Evolutionary conservation across 768 basidiomycete genomes (phyloP), one percentile per base, ranked within the genome.

Genomic region (Termitomyces sp.): DNA sequence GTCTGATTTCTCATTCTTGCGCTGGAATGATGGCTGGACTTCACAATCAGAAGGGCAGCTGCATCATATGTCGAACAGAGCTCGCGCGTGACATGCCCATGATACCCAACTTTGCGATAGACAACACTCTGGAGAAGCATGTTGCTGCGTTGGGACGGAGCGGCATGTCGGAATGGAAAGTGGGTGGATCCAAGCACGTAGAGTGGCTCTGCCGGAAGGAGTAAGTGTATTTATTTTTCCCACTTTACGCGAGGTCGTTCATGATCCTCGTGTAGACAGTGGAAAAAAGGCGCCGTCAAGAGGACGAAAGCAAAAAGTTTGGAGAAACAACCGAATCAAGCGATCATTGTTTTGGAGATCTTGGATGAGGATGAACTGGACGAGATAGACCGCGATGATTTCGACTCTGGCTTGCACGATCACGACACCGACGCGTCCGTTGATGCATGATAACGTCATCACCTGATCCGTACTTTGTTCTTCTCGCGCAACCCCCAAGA

Each of bases 91-190:
- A 61, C 8, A 68, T 62, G 10, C 79, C 84, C 1, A 74, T 90
- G 68, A 76, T 87, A 60, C 83, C 86, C 0, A 89, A 89, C 66
- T 80, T 84, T 63, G 66, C 77, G 1, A 70, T 85, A 60, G 86
- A 90, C 63, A 82, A 74, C 60, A 68, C 76, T 17, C 79, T 90
- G 3, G 81, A 80, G 56, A 82, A 77, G 63, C 80, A 89, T 61
- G 68, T 89, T n/a, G 70, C 75, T 17, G 75, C 81, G 14, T 70
- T 78, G 3, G 74, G 64, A 31, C 60, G 61, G 23, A 78, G 66
- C 53, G 81, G 83, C 23, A 64, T 71, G 28, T 68, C 68, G 17
- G 84, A 81, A 17, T 89, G 85, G 85, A 68, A 75, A 50, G 66
- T 68, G 14, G 75, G 66, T 37, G 88, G 85, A 0, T 61, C 62